phyloP scores from a whole-genome alignment of 805 yeast species.

The Metschnikowia matae region DNA sequence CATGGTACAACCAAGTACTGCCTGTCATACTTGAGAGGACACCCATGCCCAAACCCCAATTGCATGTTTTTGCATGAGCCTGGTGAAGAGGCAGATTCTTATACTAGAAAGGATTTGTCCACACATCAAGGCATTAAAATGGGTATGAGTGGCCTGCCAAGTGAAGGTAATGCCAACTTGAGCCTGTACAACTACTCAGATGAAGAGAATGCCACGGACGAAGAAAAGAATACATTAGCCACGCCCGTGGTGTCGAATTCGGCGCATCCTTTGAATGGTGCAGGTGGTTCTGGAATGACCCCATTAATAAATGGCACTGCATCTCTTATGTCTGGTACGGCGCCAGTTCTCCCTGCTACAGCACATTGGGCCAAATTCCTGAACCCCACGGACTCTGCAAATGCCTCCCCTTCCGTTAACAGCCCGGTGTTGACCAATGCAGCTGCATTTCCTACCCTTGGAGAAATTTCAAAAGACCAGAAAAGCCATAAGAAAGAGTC shows the following conservation, averaged over 20 bases:
- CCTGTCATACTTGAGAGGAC: constrained; percentile 91
- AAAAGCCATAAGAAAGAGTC: constrained; percentile 29
- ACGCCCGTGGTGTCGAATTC: constrained; percentile 2
- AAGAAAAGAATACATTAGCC: constrained; percentile 4
- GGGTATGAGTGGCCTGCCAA: constrained; percentile 39
- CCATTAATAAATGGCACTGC: constrained; percentile 9
- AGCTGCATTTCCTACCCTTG: constrained; percentile 59
- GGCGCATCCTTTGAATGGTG: constrained; percentile 1
- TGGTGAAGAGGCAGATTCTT: constrained; percentile 98
- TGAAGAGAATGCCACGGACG: constrained; percentile 12
- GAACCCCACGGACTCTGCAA: constrained; percentile 22
- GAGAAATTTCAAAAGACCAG: constrained; percentile 41
- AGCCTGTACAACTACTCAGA: constrained; percentile 10
- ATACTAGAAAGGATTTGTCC: constrained; percentile 82
- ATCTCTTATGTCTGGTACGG: constrained; percentile 6
- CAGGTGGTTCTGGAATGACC: constrained; percentile 1
- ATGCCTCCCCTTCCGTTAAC: constrained; percentile 36
- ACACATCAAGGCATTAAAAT: constrained; percentile 67
- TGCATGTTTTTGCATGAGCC: constrained; percentile 99
- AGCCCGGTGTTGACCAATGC: constrained; percentile 40
- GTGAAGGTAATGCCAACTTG: constrained; percentile 14
- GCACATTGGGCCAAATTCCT: constrained; percentile 24
- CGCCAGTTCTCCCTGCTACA: constrained; percentile 61
- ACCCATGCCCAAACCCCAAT: constrained; percentile 95
- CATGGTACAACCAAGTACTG: constrained; percentile 99